phyloP scores from a whole-genome alignment of 805 yeast species.

The Wickerhamomyces chambardii region DNA sequence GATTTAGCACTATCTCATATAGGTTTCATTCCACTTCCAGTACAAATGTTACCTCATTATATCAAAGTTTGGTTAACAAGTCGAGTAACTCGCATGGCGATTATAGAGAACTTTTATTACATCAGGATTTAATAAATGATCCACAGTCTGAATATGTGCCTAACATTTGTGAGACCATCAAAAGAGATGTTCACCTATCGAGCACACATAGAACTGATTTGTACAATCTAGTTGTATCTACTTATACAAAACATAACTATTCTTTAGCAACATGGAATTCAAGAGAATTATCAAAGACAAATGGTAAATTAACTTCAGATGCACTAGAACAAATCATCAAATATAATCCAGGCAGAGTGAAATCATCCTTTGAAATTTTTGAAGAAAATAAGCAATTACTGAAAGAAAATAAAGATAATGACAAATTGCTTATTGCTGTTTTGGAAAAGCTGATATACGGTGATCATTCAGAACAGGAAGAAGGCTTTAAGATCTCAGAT shows the following conservation, averaged over 20 bases:
- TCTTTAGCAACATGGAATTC: slow-evolving; percentile 21
- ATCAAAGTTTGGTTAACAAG: no score
- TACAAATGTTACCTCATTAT: background rate
- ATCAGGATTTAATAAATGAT: background rate
- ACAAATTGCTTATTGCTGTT: slow-evolving; percentile 19
- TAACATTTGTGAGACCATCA: background rate
- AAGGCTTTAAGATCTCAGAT: slow-evolving; percentile 17
- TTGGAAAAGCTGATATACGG: slow-evolving; percentile 28
- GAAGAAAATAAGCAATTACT: slow-evolving; percentile 16
- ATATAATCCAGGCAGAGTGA: slow-evolving; percentile 45
- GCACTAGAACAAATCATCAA: slow-evolving; percentile 25
- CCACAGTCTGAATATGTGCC: background rate
- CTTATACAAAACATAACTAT: slow-evolving; percentile 19
- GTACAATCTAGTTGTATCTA: slow-evolving; percentile 19
- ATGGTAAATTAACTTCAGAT: slow-evolving; percentile 10
- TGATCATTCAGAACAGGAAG: slow-evolving; percentile 25
- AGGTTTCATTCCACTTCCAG: no score
- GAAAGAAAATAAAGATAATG: slow-evolving; percentile 3
- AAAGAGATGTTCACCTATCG: background rate
- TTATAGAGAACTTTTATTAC: background rate
- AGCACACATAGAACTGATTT: slow-evolving; percentile 4
- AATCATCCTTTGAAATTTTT: slow-evolving; percentile 38
- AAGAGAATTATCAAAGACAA: slow-evolving; percentile 15
- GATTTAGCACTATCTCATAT: no score
- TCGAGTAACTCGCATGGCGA: background rate